Base-by-base conservation (phyloP, 108 stramenopile species). In the Chaetoceros muelleri region DNA sequence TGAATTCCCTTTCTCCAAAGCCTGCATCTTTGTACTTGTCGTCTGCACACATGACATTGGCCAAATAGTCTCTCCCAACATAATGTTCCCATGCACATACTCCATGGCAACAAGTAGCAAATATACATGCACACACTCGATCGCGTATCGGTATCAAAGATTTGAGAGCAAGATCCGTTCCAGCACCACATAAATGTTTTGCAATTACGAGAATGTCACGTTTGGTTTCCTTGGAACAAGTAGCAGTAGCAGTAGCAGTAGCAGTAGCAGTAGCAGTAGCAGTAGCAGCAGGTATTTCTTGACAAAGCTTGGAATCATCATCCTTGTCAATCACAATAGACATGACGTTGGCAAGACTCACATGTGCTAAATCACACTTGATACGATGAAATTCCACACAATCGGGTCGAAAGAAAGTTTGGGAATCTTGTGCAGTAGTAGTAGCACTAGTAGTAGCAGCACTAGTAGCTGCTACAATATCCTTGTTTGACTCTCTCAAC, bases 61-160 rank as follows among this genome's bases (percentile, higher is more conserved):
- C 25, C 25, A 87, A 64, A 59, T 65, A 74, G 57, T 85, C 74
- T 48, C 90, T 73, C 7, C 90, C 90, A 20, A 85, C 84, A 48
- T 87, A 92, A 23, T 81, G 79, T 1, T 72, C 56, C 85, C 86
- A 92, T 40, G 56, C 57, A 56, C 90, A 92, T 7, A 85, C 61
- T 19, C 90, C 90, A 67, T 92, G 90, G 56, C 90, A 92, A 52
- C 90, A 92, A 2, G 90, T 92, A 0, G 90, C 90, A 51, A 92
- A 60, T 34, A 87, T 55, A 64, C 84, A 92, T 20, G 71, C 79
- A 44, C 67, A 60, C 10, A 87, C 57, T 56, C 50, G 60, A 23
- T 25, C 60, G 61, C 50, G 49, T 23, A 75, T 66, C 0, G 71
- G 64, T 50, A 67, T 53, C 30, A 87, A 51, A 19, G 85, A 65